Base-by-base conservation (phyloP, 1,284 basidiomycete genomes). In the Boletus sp. region DNA sequence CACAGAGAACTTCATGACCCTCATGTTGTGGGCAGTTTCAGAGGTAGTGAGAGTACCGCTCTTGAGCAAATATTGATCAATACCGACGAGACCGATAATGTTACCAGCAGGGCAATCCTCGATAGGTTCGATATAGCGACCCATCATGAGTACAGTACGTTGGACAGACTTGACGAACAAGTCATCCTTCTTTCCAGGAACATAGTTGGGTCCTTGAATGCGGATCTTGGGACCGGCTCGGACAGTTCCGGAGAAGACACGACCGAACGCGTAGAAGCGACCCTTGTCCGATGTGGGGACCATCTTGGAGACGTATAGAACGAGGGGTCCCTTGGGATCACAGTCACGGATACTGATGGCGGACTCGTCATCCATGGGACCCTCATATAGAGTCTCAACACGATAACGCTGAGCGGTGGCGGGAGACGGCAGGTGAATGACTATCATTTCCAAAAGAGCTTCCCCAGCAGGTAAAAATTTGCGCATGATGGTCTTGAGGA, bases 241-340 rank as follows among this genome's bases (percentile, higher is more conserved):
- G 66, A 98, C 93, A 59, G 94, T 98, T 71, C 96, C 96, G 56
- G 96, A 93, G 84, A 99, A 99, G 78, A 99, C 88, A 84, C 96
- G 96, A 75, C 96, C 96, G 73, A 99, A 99, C 59, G 96, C 96
- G 75, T 99, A 99, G 90, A 99, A 99, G 58, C 96, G 94, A 67
- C 96, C 96, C 78, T 99, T 99, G 76, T 99, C 96, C 63, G 95
- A 96, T 51, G 96, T 99, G 58, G 96, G 96, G 60, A 99, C 95
- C 96, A 99, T 99, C 86, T 99, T 99, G 64, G 96, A 99, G 75
- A 99, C 81, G 77, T 99, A 99, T 62, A 97, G 83, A 72, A 99
- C 94, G 60, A 99, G 88, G 58, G 96, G 96, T 57, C 85, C 96
- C 56, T 88, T 91, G 70, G 96, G 88, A 76, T 99, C 92, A 72